Evolutionary conservation across 208 protist species (phyloP), one percentile per base, ranked within the genome.

Genomic region (Paratrypanosoma confusum): DNA sequence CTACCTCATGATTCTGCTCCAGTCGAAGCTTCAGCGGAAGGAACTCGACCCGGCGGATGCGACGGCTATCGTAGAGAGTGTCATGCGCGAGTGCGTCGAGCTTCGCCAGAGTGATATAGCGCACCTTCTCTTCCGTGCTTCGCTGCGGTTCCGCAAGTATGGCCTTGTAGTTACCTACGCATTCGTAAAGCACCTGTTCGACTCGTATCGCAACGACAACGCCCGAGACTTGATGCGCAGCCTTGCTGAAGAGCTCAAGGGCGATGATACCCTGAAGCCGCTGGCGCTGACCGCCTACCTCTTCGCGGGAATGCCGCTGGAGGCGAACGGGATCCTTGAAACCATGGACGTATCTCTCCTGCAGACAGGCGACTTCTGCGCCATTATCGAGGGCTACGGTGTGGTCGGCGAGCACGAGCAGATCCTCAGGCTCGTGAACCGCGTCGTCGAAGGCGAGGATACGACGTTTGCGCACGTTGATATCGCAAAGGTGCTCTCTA

Each of bases 31-130:
- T n/a, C 81, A 90, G 33, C 66, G 68, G 48, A 57, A 71, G 20
- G 71, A 83, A 32, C 79, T 91, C 4, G n/a, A 28, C 0, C 75
- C 81, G 3, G 65, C 21, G 10, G 79, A 85, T 32, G 86, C 86
- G 8, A 77, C 79, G 8, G 50, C 57, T 2, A 59, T 94, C 18
- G 58, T 84, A 49, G 79, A 91, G 33, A 79, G 78, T 39, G 49
- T 94, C 26, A 90, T 94, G 81, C 53, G 57, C 34, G 81, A 94
- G 57, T 94, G 86, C 50, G 86, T 89, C 13, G 79, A 85, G 13
- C 58, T 91, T n/a, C 73, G 69, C 5, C 86, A 94, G 39, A 66
- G 71, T 0, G 86, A 91, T 57, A 90, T 94, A 77, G 81, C 86
- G 0, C 86, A 94, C 50, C 63, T 94, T 6, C 74, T 94, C 14